These are phyloP conservation scores for Cyclotella atomus DNA, from an alignment of 108 stramenopile species.

Conservation along the genomic window DNA sequence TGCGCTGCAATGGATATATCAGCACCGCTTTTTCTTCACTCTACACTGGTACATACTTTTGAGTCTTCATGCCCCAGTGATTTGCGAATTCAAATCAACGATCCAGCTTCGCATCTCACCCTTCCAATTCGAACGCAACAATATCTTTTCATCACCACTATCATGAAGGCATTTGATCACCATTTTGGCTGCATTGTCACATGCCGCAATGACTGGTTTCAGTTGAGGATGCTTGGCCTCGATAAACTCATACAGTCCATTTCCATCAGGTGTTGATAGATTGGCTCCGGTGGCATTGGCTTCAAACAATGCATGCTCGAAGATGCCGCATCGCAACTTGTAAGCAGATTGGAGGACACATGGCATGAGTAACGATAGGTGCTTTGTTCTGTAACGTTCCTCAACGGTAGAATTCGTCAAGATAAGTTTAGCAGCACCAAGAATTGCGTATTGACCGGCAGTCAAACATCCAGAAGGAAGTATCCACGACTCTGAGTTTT, in stretches of 20 bases:
- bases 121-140: constrained; percentile 41
- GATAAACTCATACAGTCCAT: constrained; percentile 22
- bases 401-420: constrained; percentile 18
- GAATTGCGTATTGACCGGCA: constrained; percentile 28
- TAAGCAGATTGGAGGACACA: constrained; percentile 49
- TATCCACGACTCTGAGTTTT: constrained; percentile 20
- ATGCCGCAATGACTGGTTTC: constrained; percentile 23
- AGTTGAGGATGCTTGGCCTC: constrained; percentile 17
- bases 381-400: constrained; percentile 14
- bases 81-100: constrained; percentile 25
- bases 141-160: constrained; percentile 34
- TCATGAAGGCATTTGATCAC: constrained; percentile 21
- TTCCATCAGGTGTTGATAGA: constrained; percentile 30
- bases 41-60: too few species aligned
- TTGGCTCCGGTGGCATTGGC: constrained; percentile 17
- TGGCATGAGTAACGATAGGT: constrained; percentile 34
- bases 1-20: too few species aligned
- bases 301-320: constrained; percentile 26
- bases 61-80: background rate
- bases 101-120: constrained; percentile 49
- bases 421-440: constrained; percentile 36
- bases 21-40: too few species aligned
- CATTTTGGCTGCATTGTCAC: constrained; percentile 44
- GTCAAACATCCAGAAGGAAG: constrained; percentile 32
- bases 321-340: constrained; percentile 38